Evolutionary conservation across 345 rosid species (phyloP).

Genomic region (Hibiscus syriacus): DNA sequence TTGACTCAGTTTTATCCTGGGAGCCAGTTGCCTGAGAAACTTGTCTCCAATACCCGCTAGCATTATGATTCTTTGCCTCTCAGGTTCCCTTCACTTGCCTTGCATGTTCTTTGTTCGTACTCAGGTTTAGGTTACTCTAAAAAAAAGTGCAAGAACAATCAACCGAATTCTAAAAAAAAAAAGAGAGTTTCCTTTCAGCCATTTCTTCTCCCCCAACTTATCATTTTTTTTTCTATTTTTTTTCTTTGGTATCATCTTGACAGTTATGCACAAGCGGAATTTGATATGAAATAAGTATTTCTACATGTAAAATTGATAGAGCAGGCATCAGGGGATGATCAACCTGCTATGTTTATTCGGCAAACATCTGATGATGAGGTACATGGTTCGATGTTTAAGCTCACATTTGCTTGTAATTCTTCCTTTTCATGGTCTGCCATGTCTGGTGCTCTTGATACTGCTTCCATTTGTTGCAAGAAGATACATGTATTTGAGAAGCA

Average conservation of each 20-base stretch:
- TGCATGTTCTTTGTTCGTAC: neutral
- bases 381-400: constrained; percentile 50
- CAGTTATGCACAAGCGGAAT: no score
- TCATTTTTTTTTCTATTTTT: neutral
- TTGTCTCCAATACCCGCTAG: constrained; percentile 77
- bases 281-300: no score
- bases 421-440: constrained; percentile 74
- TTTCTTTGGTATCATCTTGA: neutral
- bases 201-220: neutral
- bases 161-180: neutral
- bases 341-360: constrained; percentile 65
- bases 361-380: constrained; percentile 51
- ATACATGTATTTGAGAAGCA: constrained; percentile 91
- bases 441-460: constrained; percentile 70
- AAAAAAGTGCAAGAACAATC: neutral
- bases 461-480: constrained; percentile 77
- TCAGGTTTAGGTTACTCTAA: neutral
- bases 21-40: constrained; percentile 92
- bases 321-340: constrained; percentile 62
- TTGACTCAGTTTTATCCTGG: constrained; percentile 96
- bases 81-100: constrained; percentile 47
- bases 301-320: no score
- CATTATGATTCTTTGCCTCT: constrained; percentile 94
- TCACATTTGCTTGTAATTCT: no score
- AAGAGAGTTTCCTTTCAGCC: neutral